Conservation (phyloP, 805 yeast species). For the Wilhelminamyces savonicus region DNA sequence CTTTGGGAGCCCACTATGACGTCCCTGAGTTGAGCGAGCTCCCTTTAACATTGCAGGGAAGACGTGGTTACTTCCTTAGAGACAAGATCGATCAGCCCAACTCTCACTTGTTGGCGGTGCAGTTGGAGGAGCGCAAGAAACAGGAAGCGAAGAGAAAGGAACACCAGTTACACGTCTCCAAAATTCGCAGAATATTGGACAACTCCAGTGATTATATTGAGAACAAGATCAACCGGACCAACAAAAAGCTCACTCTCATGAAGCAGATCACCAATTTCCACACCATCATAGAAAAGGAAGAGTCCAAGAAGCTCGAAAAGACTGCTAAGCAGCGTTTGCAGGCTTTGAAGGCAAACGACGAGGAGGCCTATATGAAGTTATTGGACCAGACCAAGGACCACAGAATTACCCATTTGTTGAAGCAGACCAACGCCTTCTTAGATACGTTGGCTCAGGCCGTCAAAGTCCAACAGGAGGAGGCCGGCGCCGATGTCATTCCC, state of each 20-base stretch:
- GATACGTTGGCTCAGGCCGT: conserved; percentile 77
- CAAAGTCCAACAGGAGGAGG: conserved; percentile 62
- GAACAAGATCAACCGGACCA: conserved; percentile 12
- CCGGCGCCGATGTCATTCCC: conserved; percentile 12
- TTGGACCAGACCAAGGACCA: conserved; percentile 84
- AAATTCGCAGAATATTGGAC: conserved; percentile 30
- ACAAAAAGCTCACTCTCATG: conserved; percentile 19
- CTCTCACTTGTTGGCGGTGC: conserved; percentile 70
- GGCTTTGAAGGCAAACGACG: conserved; percentile 82
- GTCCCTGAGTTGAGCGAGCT: conserved; percentile 45
- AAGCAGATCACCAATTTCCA: conserved; percentile 44
- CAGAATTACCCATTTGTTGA: conserved; percentile 76
- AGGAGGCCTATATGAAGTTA: conserved; percentile 78
- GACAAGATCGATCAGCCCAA: conserved; percentile 66
- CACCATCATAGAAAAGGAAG: conserved; percentile 62
- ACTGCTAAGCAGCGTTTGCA: conserved; percentile 86
- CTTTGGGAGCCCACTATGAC: conserved; percentile 51
- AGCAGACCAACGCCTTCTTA: conserved; percentile 72
- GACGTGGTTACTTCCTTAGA: conserved; percentile 61
- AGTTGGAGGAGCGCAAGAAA: conserved; percentile 65
- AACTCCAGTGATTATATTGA: conserved; percentile 19
- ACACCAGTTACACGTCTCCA: conserved; percentile 44
- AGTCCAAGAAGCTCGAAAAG: conserved; percentile 65
- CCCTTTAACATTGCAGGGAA: conserved; percentile 58
- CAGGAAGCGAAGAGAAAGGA: conserved; percentile 47